Base-by-base conservation (phyloP, 2,329 filamentous ascomycete species). In the Dactylellina drechsleri region DNA sequence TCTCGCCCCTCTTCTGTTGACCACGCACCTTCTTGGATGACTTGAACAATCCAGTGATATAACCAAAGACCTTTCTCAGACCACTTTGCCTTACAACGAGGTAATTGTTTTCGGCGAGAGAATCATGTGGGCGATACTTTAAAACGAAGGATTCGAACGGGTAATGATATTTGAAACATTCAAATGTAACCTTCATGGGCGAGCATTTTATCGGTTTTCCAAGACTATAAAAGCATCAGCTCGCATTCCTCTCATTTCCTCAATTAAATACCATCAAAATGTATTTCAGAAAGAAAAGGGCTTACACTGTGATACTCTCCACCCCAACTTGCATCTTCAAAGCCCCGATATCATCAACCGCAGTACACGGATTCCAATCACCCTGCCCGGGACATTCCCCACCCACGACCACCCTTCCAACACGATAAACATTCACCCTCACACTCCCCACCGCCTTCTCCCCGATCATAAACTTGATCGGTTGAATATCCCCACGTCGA, bases 141-240 rank as follows among this genome's bases (percentile, higher is more conserved):
- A 73, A 54, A 16, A 73, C 47, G 18, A 73, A 73, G 4, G 68
- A 60, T 53, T 73, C 68, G 18, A 61, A 66, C 1, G 68, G 68
- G 45, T 73, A 65, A n/a, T 13, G 31, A 26, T 61, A 43, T 18
- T 15, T n/a, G n/a, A 54, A 60, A 15, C 54, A 45, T n/a, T 45
- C 65, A 28, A 26, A 45, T 2, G 36, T 2, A 6, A 20, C 18
- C 6, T 54, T 60, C 12, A 36, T 36, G 6, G 43, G n/a, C 1
- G 8, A 6, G 15, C 65, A 68, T 23, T 56, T 68, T 2, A 28
- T 31, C 16, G 20, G 47, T 6, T 20, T 43, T 1, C 49, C 57
- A 10, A 62, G 50, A 20, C 57, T 62, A 66, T 18, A 43, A 15
- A 3, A 41, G 7, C 36, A 28, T 43, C 26, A 41, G 36, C 26